Evolutionary conservation across 2,329 filamentous ascomycete species (phyloP).

Genomic region (Colletotrichum lindemuthianum): DNA sequence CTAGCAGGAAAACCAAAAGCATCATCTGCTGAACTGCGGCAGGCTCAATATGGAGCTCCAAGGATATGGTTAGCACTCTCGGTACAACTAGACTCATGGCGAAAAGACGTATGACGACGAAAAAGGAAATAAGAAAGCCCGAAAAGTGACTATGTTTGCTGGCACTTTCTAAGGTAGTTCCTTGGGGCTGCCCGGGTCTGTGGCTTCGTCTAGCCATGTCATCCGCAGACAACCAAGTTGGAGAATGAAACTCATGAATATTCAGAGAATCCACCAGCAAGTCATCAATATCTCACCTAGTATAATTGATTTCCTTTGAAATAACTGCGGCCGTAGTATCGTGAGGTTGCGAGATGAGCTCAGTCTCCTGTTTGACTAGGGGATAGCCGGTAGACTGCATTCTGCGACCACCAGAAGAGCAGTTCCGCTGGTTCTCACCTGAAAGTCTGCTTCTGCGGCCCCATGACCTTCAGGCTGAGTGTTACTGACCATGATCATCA

Average conservation of each 20-base stretch:
- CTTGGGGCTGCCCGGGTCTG: neutral
- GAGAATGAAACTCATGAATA: too few species aligned
- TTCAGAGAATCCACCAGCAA: too few species aligned
- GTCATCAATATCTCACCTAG: accelerated
- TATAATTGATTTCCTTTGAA: too few species aligned
- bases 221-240: neutral
- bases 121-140: neutral
- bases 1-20: neutral
- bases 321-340: too few species aligned
- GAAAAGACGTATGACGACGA: neutral
- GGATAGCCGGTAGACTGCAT: too few species aligned
- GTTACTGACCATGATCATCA: too few species aligned
- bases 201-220: neutral
- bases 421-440: too few species aligned
- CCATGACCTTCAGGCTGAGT: too few species aligned
- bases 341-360: too few species aligned
- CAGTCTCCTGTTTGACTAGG: too few species aligned
- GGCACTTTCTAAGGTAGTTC: neutral
- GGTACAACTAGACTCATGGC: neutral
- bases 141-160: neutral
- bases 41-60: neutral
- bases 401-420: too few species aligned
- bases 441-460: too few species aligned
- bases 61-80: neutral
- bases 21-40: neutral